phyloP scores from a whole-genome alignment of 306 rosid genomes.

The Castanea crenata region DNA sequence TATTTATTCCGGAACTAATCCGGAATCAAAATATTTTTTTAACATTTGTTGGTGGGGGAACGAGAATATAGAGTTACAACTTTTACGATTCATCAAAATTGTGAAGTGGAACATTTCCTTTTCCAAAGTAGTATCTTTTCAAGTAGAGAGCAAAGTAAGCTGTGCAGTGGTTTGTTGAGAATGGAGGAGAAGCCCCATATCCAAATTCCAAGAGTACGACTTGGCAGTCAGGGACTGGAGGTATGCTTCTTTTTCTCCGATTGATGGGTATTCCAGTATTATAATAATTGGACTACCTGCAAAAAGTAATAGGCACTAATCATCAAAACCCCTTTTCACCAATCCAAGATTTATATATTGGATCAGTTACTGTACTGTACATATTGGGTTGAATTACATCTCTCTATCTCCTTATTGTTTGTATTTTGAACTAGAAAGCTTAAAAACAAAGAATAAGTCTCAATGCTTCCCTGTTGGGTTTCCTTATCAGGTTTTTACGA shows the following conservation, averaged over 20 bases:
- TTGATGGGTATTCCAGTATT: not conserved
- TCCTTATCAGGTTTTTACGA: not conserved
- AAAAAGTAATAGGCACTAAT: not conserved
- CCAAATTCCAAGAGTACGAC: constrained; percentile 3
- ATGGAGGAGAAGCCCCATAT: constrained; percentile 11
- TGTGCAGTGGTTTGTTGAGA: not conserved
- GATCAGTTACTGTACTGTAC: no score
- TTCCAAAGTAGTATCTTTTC: no score
- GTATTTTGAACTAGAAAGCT: no score
- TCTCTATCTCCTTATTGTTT: no score
- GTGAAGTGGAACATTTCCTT: no score
- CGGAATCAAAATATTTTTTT: no score
- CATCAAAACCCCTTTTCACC: not conserved
- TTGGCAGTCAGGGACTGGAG: constrained; percentile 16
- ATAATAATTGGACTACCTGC: not conserved
- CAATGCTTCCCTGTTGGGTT: not conserved
- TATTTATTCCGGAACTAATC: no score
- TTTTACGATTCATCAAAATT: no score
- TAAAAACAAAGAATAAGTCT: no score
- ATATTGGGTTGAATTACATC: not conserved
- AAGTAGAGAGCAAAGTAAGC: no score
- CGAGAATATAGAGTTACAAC: no score
- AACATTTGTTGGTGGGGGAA: no score
- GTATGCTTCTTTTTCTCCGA: not conserved
- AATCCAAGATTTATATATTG: not conserved